Base-by-base conservation (phyloP, 495 filamentous ascomycete genomes). In the Neurospora sublineolata region DNA sequence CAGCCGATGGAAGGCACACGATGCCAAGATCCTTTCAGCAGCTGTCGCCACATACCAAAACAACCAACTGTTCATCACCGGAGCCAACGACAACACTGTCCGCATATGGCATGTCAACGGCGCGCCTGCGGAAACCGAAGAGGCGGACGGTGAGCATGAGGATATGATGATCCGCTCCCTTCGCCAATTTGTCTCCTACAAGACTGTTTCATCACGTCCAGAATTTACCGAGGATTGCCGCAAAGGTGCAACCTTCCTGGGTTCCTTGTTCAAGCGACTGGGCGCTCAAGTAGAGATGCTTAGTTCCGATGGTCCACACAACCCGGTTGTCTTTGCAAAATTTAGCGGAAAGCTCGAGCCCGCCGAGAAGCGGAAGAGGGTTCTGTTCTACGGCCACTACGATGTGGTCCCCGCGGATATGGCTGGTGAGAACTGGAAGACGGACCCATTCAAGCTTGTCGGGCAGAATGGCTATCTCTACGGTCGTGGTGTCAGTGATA, bases 321-420 rank as follows among this genome's bases (percentile, higher is more conserved):
- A 98, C 78, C 95, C 95, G 3, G 88, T 98, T 30, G 93, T 99
- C 1, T 91, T 90, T 78, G 94, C 95, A 39, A 90, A 90, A 71
- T 99, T 99, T 78, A 85, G 87, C 68, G 93, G 92, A 30, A 93
- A 87, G 77, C 87, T 79, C 6, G 77, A 83, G 30, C 85, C 85
- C 3, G 76, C 81, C 0, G 81, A 79, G 16, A 83, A 85, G 36
- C 87, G 93, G 30, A 97, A 94, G 81, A 94, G 91, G 1, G 91
- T 97, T 40, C 84, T 99, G 16, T 99, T 99, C 80, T 99, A 99
- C 79, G 96, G 96, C 4, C 95, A 99, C 75, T 99, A 99, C 81
- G 95, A 99, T 72, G 93, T 99, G n/a, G 94, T 99, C n/a, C 87
- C 92, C 23, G 95, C 96, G 0, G 92, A 96, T 70, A 89, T 90